Evolutionary conservation across 768 basidiomycete genomes (phyloP).

Genomic region (Russula compacta): DNA sequence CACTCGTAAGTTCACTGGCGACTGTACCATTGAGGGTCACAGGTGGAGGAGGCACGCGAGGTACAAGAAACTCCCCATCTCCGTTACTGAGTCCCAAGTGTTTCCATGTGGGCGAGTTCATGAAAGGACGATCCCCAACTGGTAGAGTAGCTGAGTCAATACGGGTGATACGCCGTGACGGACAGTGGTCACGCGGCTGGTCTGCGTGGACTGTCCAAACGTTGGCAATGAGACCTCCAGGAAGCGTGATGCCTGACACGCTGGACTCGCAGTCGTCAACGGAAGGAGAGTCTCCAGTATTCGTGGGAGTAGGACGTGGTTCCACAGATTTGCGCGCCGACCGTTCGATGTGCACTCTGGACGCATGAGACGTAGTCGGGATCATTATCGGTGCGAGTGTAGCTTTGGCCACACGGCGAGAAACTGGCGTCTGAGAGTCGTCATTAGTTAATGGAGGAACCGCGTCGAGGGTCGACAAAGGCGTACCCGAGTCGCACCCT

Average conservation of each 20-base stretch:
- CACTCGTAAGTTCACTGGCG: background rate
- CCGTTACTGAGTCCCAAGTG: background rate
- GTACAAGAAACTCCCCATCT: background rate
- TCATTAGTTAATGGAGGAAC: background rate
- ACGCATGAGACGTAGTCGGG: background rate
- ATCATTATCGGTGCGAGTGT: constrained; percentile 16
- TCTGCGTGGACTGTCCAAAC: constrained; percentile 4
- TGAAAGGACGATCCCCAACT: background rate
- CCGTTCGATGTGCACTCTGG: constrained; percentile 9
- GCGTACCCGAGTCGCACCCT: background rate
- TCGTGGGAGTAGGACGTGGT: background rate
- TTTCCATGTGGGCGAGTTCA: background rate
- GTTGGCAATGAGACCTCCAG: constrained; percentile 8
- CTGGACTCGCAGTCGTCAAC: constrained; percentile 9
- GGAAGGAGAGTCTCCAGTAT: constrained; percentile 4
- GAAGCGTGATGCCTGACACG: constrained; percentile 16
- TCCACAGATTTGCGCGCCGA: background rate
- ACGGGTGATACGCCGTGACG: constrained; percentile 14
- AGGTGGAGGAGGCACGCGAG: constrained; percentile 5
- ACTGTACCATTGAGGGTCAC: background rate
- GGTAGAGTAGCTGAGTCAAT: constrained; percentile 19
- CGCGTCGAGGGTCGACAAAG: background rate
- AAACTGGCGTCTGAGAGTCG: background rate
- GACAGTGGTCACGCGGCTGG: constrained; percentile 1
- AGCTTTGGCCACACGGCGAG: constrained; percentile 1